These are phyloP conservation scores for Candida lessepsii DNA, from an alignment of 805 yeast species.

Conservation along the genomic window DNA sequence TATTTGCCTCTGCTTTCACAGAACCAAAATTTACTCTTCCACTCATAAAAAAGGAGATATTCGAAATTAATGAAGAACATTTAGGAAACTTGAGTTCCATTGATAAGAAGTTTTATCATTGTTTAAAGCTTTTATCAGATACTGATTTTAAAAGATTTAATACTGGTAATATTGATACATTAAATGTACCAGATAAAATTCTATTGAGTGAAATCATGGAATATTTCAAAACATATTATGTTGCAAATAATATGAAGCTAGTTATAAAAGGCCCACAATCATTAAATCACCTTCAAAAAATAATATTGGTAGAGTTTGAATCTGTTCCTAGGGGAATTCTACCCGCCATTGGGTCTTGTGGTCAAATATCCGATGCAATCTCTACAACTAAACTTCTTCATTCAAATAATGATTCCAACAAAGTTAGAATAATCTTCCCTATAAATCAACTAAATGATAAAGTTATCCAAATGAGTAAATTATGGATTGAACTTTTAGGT, in stretches of 20 bases:
- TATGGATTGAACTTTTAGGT: conserved; percentile 62
- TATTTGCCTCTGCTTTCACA: conserved; percentile 52
- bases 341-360: too few relatives aligned
- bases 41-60: conserved; percentile 49
- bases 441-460: conserved; percentile 10
- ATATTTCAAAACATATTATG: conserved; percentile 44
- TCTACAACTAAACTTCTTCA: conserved; percentile 23
- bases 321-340: neutral
- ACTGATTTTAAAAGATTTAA: conserved; percentile 63
- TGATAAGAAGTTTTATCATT: conserved; percentile 57
- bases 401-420: neutral
- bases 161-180: conserved; percentile 60
- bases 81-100: conserved; percentile 44
- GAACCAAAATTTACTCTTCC: conserved; percentile 48
- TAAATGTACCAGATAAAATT: conserved; percentile 33
- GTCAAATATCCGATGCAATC: conserved; percentile 14
- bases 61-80: conserved; percentile 69
- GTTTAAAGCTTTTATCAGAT: conserved; percentile 45
- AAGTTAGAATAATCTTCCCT: conserved; percentile 36
- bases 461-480: conserved; percentile 15
- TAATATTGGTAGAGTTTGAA: conserved; percentile 46
- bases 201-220: conserved; percentile 35
- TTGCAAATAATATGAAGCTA: conserved; percentile 50
- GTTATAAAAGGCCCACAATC: conserved; percentile 70
- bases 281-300: conserved; percentile 51